phyloP scores from a whole-genome alignment of 2,329 filamentous ascomycete species.

The Talaromyces sp. region DNA sequence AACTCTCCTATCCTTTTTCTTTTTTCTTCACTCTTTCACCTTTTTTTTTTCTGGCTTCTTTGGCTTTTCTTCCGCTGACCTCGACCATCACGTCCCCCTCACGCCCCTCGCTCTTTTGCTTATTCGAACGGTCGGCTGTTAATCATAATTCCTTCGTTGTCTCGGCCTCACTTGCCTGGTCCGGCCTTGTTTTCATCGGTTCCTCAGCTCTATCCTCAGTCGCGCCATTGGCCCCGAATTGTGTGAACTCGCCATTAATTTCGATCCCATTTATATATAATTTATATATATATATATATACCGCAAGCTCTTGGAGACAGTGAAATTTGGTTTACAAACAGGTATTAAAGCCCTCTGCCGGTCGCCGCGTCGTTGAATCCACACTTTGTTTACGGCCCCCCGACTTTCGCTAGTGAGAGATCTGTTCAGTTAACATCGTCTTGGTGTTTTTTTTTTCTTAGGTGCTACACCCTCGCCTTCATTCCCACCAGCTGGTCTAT shows the following conservation, averaged over 20 bases:
- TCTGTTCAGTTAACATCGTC: background rate
- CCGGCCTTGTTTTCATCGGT: background rate
- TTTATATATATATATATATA: background rate
- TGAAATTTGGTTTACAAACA: background rate
- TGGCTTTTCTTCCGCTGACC: background rate
- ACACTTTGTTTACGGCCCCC: background rate
- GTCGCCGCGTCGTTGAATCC: background rate
- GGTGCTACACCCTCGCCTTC: background rate
- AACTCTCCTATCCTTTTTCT: slow-evolving; percentile 15
- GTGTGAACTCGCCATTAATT: background rate
- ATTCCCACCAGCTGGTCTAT: background rate
- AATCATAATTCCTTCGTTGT: background rate
- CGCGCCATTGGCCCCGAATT: background rate
- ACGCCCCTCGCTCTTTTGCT: slow-evolving; percentile 7
- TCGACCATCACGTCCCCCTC: slow-evolving; percentile 8
- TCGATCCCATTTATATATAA: background rate
- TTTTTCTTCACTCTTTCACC: slow-evolving; percentile 14
- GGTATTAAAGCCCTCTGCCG: background rate
- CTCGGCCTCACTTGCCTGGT: background rate
- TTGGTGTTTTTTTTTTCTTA: background rate
- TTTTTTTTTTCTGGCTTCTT: slow-evolving; percentile 6
- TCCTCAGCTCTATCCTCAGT: background rate
- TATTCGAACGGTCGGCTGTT: background rate
- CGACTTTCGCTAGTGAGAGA: background rate
- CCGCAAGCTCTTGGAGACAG: background rate